Evolutionary conservation across 306 rosid genomes (phyloP), one percentile per base, ranked within the genome.

Genomic region (Inga leiocalycina): DNA sequence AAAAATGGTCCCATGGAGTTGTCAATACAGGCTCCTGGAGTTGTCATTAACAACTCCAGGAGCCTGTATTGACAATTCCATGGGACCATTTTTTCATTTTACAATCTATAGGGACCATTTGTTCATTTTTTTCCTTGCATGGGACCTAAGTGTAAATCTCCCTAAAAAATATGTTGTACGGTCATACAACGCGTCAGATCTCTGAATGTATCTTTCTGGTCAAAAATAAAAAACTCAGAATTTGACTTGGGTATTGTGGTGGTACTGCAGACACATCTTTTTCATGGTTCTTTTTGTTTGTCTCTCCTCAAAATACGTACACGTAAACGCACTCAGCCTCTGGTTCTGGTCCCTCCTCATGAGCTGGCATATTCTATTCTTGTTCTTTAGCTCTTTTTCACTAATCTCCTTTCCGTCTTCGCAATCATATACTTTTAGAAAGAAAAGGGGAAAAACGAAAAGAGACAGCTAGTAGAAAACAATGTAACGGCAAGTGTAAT

Each of bases 241-340:
- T 52, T 35, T 34, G 67, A 54, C 81, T 86, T 3, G 10, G 45
- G 74, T 10, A 24, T 41, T 37, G 24, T 5, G 83, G 16, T 10
- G 54, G 5, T 49, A 49, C 17, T 49, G 66, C 24, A 39, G 80
- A 35, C 84, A 54, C 73, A 65, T 65, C 81, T 62, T 80, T 86
- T 84, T 80, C 84, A 32, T 84, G 70, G 57, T 45, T 46, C 44
- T 75, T 75, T 76, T 7, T 57, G 22, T 14, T n/a, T 30, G 30
- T 52, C 56, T 45, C 39, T 65, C 41, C 41, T 15, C 43, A 56
- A 20, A 13, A n/a, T 51, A 20, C 43, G 71, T 22, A 22, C 14
- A 9, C 4, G 11, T 64, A 5, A 30, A 64, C 22, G 35, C 72
- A 35, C 44, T 66, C 75, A 76, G 46, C 37, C 34, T 5, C 43